Conservation (phyloP, 208 protist species). For the Trypanosoma vivax region DNA sequence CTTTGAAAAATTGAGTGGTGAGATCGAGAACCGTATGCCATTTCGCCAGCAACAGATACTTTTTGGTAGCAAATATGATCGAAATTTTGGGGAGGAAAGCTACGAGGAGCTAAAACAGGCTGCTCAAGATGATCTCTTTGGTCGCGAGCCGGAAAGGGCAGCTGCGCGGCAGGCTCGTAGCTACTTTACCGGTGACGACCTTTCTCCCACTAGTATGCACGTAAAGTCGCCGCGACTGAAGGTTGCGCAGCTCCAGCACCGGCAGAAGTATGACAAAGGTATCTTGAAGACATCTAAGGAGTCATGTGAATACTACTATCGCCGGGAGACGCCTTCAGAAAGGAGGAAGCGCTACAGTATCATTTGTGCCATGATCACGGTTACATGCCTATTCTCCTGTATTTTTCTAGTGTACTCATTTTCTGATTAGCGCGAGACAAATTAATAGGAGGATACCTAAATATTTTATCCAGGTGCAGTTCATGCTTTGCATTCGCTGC, state of each 20-base stretch:
- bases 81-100: constrained; percentile 49
- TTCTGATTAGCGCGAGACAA: no score
- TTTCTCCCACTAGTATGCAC: constrained; percentile 44
- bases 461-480: no score
- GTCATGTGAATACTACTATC: constrained; percentile 70
- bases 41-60: constrained; percentile 51
- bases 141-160: constrained; percentile 43
- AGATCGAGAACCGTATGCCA: constrained; percentile 49
- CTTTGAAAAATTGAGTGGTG: constrained; percentile 74
- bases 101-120: constrained; percentile 41
- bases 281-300: constrained; percentile 65
- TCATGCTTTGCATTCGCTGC: no score
- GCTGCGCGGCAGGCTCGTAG: constrained; percentile 52
- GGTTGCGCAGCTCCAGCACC: constrained; percentile 47
- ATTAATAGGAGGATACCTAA: no score
- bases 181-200: constrained; percentile 62
- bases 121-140: constrained; percentile 59
- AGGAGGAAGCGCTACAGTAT: constrained; percentile 19
- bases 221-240: constrained; percentile 61
- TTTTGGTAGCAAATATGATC: constrained; percentile 59
- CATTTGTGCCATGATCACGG: constrained; percentile 4
- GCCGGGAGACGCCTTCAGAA: constrained; percentile 22
- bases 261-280: constrained; percentile 48
- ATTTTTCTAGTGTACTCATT: no score
- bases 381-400: no score